Percentiles rank a stretch among this genome's conserved stretches.
phyloP scores from a whole-genome alignment of 768 basidiomycete genomes.

The Boletus huronensis region DNA sequence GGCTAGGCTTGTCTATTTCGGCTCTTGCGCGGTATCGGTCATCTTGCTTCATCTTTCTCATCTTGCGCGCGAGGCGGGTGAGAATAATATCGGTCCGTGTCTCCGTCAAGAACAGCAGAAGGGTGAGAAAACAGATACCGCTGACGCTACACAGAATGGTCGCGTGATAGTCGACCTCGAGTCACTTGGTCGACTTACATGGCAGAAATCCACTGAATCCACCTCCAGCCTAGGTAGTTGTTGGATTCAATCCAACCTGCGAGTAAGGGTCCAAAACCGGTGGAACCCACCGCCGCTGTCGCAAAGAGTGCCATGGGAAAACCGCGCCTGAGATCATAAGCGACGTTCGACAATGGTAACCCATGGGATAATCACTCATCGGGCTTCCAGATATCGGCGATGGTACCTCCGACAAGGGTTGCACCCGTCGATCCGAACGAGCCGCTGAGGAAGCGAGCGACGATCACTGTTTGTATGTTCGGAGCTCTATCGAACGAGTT shows the following conservation, averaged over 20 bases:
- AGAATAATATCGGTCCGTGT: constrained; percentile 73
- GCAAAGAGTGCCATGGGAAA: constrained; percentile 77
- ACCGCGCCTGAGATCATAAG: constrained; percentile 53
- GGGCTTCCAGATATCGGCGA: constrained; percentile 65
- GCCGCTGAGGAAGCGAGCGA: constrained; percentile 64
- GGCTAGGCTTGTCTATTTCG: constrained; percentile 57
- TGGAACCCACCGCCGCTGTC: constrained; percentile 53
- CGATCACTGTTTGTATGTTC: constrained; percentile 58
- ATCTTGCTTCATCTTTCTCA: constrained; percentile 66
- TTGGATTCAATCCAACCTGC: constrained; percentile 69
- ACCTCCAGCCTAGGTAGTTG: constrained; percentile 61
- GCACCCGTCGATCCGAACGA: constrained; percentile 66
- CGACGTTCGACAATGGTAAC: neutral
- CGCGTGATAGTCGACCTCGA: neutral
- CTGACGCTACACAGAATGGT: constrained; percentile 40
- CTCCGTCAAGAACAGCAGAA: constrained; percentile 62
- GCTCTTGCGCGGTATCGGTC: constrained; percentile 56
- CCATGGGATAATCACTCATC: constrained; percentile 44
- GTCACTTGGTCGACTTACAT: constrained; percentile 39
- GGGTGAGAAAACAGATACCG: constrained; percentile 45
- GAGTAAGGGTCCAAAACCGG: constrained; percentile 59
- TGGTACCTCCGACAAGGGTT: constrained; percentile 72
- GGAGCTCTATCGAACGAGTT: constrained; percentile 28
- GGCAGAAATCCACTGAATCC: constrained; percentile 81
- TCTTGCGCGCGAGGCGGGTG: constrained; percentile 54